These are phyloP conservation scores for Eucalyptus victrix DNA, from an alignment of 345 rosid species.

Conservation along the genomic window DNA sequence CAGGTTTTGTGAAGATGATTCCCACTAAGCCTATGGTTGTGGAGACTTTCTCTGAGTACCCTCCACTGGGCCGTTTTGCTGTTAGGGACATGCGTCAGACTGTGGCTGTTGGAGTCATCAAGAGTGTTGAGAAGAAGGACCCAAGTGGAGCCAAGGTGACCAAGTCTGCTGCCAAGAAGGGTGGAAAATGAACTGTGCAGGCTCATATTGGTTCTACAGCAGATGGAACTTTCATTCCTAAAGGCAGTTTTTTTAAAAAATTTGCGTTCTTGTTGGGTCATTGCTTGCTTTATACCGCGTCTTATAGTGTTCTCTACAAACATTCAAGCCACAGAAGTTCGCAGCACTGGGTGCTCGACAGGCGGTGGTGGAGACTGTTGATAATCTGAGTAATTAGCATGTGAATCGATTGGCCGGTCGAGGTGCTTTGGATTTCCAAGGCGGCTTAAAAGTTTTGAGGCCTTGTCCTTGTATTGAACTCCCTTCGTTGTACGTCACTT, in stretches of 20 bases:
- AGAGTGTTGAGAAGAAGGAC: neutral
- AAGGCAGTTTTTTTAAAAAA: neutral
- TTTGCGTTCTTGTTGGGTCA: neutral
- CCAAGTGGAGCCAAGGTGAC: neutral
- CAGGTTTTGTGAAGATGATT: constrained; percentile 49
- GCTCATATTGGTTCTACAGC: neutral
- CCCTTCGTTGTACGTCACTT: neutral
- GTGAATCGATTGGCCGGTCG: neutral
- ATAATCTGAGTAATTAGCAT: neutral
- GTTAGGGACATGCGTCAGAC: neutral
- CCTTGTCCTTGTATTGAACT: neutral
- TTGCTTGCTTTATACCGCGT: neutral
- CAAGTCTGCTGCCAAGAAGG: neutral
- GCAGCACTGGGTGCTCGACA: neutral
- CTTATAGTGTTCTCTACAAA: neutral
- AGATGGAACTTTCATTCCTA: neutral
- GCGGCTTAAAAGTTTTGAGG: neutral
- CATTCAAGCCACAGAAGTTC: neutral
- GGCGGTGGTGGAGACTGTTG: neutral
- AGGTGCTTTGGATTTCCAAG: neutral
- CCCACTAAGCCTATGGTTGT: constrained; percentile 27
- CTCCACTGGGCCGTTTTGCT: neutral
- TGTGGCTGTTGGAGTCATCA: neutral
- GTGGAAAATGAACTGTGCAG: neutral
- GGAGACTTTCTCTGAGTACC: constrained; percentile 15